These are phyloP conservation scores for Coleophoma crateriformis DNA, from an alignment of 2,329 filamentous ascomycete species.

Conservation along the genomic window DNA sequence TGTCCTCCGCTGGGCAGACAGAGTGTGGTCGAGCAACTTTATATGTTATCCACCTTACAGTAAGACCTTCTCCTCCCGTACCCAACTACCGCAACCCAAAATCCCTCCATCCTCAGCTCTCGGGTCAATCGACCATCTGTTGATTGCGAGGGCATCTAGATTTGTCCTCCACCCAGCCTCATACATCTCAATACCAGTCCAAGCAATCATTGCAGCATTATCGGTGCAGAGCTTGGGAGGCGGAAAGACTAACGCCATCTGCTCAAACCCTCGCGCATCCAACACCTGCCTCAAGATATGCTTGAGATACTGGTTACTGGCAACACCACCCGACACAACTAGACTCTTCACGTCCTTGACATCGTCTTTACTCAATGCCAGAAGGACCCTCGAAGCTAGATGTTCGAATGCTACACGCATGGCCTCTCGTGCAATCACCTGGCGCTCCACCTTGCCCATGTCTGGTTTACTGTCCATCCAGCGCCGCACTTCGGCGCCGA, in stretches of 20 bases:
- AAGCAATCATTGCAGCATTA: constrained; percentile 96
- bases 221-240: constrained; percentile 79
- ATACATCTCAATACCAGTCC: constrained; percentile 91
- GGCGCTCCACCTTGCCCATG: constrained; percentile 56
- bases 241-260: constrained; percentile 66
- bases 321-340: constrained; percentile 86
- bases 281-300: constrained; percentile 55
- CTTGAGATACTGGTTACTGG: constrained; percentile 74
- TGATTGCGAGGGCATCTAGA: constrained; percentile 52
- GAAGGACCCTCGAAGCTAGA: constrained; percentile 66
- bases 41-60: too few species aligned
- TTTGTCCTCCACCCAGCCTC: constrained; percentile 66
- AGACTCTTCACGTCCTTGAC: constrained; percentile 46
- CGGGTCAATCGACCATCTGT: constrained; percentile 72
- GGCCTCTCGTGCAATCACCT: constrained; percentile 61
- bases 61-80: too few species aligned
- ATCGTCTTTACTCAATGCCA: constrained; percentile 49
- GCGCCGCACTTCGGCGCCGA: constrained; percentile 60
- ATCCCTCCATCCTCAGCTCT: constrained; percentile 58
- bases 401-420: constrained; percentile 88
- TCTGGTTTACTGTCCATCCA: constrained; percentile 36
- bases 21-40: too few species aligned
- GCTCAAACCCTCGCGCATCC: constrained; percentile 57
- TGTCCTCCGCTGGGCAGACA: too few species aligned
- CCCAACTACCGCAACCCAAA: constrained; percentile 52